Percentiles rank a stretch among this genome's conserved stretches.
Evolutionary conservation across 768 basidiomycete genomes (phyloP).

Genomic region (Pleurotus citrinopileatus): DNA sequence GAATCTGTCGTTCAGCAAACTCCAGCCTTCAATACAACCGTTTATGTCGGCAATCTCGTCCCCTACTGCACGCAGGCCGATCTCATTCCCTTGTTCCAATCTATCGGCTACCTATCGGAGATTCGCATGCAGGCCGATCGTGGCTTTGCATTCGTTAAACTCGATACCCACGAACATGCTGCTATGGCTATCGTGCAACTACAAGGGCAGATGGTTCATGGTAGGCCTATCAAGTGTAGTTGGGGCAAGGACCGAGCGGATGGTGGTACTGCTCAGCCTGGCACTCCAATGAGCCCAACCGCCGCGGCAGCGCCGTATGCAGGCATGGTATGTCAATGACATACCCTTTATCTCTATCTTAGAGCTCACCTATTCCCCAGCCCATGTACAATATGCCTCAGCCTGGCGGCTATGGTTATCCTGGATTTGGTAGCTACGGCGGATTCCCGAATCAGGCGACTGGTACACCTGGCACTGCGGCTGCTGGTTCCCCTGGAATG

Average conservation of each 20-base stretch:
- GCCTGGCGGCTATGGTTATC: constrained; percentile 74
- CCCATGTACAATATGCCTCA: constrained; percentile 92
- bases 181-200: constrained; percentile 97
- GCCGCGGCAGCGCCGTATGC: constrained; percentile 67
- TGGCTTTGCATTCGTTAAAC: constrained; percentile 98
- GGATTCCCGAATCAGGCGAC: constrained; percentile 63
- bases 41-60: constrained; percentile 98
- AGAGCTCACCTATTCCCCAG: constrained; percentile 30
- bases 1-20: constrained; percentile 94
- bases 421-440: constrained; percentile 72
- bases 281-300: constrained; percentile 55
- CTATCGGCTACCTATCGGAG: constrained; percentile 97
- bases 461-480: constrained; percentile 44
- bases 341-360: too few species aligned
- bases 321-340: constrained; percentile 60
- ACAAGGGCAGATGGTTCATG: constrained; percentile 96
- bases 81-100: constrained; percentile 96
- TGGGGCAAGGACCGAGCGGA: constrained; percentile 97
- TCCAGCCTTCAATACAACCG: constrained; percentile 90
- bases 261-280: constrained; percentile 54
- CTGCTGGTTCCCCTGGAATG: constrained; percentile 57
- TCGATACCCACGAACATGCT: constrained; percentile 97
- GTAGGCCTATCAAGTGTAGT: constrained; percentile 95
- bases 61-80: constrained; percentile 97
- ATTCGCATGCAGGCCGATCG: constrained; percentile 99